Percentiles rank a stretch among this genome's conserved stretches.
Evolutionary conservation across 2,329 filamentous ascomycete species (phyloP).

Genomic region (Dactylellina drechsleri): DNA sequence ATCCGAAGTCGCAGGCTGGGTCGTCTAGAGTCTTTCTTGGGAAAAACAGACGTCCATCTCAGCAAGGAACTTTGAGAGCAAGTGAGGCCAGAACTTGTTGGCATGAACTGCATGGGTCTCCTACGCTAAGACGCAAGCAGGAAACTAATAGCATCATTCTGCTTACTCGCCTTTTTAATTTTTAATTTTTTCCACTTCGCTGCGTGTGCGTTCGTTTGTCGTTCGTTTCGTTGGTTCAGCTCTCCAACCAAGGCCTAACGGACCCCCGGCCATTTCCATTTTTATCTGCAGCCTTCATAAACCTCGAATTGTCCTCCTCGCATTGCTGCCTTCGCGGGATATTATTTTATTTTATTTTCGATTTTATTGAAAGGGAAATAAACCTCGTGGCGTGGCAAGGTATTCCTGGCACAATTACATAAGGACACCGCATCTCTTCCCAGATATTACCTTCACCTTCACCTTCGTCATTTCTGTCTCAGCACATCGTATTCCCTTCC

Average conservation of each 20-base stretch:
- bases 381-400: background rate
- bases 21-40: constrained; percentile 9
- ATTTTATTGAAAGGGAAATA: constrained; percentile 5
- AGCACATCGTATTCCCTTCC: background rate
- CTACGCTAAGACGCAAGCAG: constrained; percentile 52
- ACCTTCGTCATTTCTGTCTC: constrained; percentile 2
- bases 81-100: constrained; percentile 42
- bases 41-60: constrained; percentile 47
- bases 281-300: constrained; percentile 50
- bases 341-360: constrained; percentile 11
- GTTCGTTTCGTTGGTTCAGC: constrained; percentile 7
- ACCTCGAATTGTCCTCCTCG: constrained; percentile 23
- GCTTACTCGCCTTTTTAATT: constrained; percentile 8
- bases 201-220: constrained; percentile 3
- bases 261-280: constrained; percentile 55
- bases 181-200: background rate
- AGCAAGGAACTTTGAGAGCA: constrained; percentile 50
- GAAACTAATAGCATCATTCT: constrained; percentile 53
- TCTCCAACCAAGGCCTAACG: constrained; percentile 46
- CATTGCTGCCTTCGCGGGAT: constrained; percentile 9
- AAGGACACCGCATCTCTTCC: background rate
- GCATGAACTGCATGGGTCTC: constrained; percentile 39
- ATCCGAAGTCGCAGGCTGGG: constrained; percentile 18
- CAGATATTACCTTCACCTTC: background rate
- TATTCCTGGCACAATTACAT: background rate